Evolutionary conservation across 73 alveolate species (phyloP), one percentile per base, ranked within the genome.

Genomic region (Symbiodinium pilosum): DNA sequence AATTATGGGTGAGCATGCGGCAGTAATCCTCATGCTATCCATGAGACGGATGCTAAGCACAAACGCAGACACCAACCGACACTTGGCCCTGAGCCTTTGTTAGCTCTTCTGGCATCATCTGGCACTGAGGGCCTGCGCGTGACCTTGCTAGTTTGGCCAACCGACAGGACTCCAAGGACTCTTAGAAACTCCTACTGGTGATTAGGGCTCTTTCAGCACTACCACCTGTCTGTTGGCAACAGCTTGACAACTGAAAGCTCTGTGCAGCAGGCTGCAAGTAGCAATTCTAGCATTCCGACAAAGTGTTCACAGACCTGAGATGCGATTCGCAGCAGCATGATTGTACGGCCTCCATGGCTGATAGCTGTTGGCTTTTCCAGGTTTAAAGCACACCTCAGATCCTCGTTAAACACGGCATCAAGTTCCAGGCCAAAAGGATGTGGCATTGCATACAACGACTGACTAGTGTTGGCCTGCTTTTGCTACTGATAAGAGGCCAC

Each of bases 61-160:
- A 64, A 28, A 11, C 28, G 36, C 77, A 18, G 28, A 18, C 32
- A 7, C 28, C 77, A 32, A 64, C 38, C 77, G 36, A 47, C 21
- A 47, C 32, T 64, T 28, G 12, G 77, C 77, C 77, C 77, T 26
- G 38, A 64, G 77, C 77, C 77, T 64, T 64, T 36, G 7, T 64
- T 36, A 64, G 77, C 77, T 64, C 77, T 64, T 64, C 77, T 64
- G 77, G 77, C 77, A 64, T 64, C 77, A 64, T 64, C 77, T 64
- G 77, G 77, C 77, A 47, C 14, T 9, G 77, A 20, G 77, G 77
- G 77, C 77, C 77, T 28, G 38, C 28, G 77, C 77, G 11, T 36
- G 77, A 2, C 36, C 28, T n/a, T n/a, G n/a, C n/a, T n/a, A n/a
- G n/a, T 14, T 47, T 47, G 59, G 59, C 59, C 59, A 28, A 28